Evolutionary conservation across 2,329 filamentous ascomycete species (phyloP).

Genomic region (Hypoxylon sp.): DNA sequence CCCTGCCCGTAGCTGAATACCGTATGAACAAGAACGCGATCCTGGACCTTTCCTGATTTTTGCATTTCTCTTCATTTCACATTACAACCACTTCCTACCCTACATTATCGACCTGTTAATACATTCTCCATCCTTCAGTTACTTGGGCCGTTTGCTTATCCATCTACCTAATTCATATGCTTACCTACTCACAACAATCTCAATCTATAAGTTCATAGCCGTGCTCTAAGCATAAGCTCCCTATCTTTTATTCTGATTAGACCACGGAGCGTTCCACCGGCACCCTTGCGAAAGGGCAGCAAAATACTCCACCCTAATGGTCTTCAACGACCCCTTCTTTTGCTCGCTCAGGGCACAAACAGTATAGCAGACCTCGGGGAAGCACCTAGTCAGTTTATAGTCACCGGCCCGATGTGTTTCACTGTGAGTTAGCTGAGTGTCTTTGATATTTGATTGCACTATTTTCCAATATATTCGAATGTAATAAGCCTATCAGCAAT

Average conservation of each 20-base stretch:
- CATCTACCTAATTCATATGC: neutral
- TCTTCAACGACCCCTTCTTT: constrained; percentile 26
- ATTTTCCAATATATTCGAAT: constrained; percentile 3
- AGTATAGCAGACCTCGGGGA: constrained; percentile 12
- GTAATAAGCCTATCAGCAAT: neutral
- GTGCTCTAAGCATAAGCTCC: constrained; percentile 12
- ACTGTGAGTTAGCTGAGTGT: constrained; percentile 37
- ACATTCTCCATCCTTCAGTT: constrained; percentile 7
- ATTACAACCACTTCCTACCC: constrained; percentile 27
- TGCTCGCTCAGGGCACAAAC: constrained; percentile 36
- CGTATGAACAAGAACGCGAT: constrained; percentile 8
- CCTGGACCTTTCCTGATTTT: constrained; percentile 22
- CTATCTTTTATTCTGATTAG: constrained; percentile 5
- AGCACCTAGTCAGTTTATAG: constrained; percentile 5
- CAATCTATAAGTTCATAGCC: constrained; percentile 9
- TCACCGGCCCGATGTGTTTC: constrained; percentile 45
- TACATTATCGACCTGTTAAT: constrained; percentile 7
- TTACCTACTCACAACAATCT: constrained; percentile 2
- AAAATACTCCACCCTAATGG: constrained; percentile 32
- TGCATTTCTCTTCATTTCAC: constrained; percentile 43
- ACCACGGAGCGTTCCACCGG: constrained; percentile 15
- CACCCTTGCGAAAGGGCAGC: constrained; percentile 19
- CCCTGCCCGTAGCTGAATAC: constrained; percentile 40
- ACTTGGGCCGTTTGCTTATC: constrained; percentile 7
- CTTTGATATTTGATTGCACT: constrained; percentile 3